A percentile compares a stretch with the other conserved stretches of the same genome.
phyloP scores from a whole-genome alignment of 352 stramenopile species.

The Pythium diclinum region DNA sequence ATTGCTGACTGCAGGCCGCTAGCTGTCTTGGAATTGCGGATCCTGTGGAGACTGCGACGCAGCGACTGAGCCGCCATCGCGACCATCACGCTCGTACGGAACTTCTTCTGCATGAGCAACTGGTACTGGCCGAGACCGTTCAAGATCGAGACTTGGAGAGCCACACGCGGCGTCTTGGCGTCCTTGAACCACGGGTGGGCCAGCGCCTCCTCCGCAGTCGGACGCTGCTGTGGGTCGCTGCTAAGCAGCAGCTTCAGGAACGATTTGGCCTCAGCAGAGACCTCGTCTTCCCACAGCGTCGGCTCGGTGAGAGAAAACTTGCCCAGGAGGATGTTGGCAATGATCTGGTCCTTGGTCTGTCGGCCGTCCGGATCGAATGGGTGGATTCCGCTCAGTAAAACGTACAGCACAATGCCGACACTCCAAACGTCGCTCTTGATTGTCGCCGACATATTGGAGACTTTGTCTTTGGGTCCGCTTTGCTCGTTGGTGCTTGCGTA shows the following conservation, averaged over 20 bases:
- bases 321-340: conserved; percentile 49
- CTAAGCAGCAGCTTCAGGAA: conserved; percentile 42
- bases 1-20: background rate
- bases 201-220: conserved; percentile 37
- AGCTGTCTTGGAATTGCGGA: conserved; percentile 28
- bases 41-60: conserved; percentile 45
- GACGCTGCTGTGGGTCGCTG: conserved; percentile 29
- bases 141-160: conserved; percentile 45
- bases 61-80: conserved; percentile 54
- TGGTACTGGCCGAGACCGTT: conserved; percentile 57
- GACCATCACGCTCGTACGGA: conserved; percentile 58
- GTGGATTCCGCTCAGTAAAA: conserved; percentile 76
- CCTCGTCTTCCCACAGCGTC: conserved; percentile 34
- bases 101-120: conserved; percentile 59
- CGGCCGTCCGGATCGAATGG: conserved; percentile 74
- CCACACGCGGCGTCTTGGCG: conserved; percentile 39
- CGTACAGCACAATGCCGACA: conserved; percentile 86
- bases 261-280: conserved; percentile 52
- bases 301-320: conserved; percentile 40
- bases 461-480: conserved; percentile 11
- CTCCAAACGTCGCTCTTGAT: conserved; percentile 84
- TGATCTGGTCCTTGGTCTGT: conserved; percentile 71
- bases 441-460: conserved; percentile 33
- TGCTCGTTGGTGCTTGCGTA: conserved; percentile 16
- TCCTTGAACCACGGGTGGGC: conserved; percentile 48